Evolutionary conservation across 2,329 filamentous ascomycete genomes (phyloP), one percentile per base, ranked within the genome.

Genomic region (Exserohilum turcica): DNA sequence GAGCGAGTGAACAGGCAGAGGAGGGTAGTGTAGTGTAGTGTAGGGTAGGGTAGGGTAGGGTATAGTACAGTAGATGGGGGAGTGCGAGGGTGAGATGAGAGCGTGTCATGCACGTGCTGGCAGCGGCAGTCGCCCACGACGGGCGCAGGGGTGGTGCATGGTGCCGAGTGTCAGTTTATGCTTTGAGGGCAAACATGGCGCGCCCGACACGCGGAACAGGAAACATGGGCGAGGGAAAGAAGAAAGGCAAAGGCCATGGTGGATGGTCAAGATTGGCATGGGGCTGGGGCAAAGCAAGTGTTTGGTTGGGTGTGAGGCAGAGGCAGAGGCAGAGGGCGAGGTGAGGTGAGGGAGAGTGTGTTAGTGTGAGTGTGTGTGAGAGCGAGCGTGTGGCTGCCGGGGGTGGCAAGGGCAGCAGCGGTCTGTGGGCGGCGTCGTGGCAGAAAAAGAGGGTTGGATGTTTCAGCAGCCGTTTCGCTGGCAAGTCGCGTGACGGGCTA

Each of bases 381-480:
- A 35, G n/a, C 15, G 13, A 15, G 32, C 2, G 15, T 7, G 32
- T 12, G 15, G 19, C 24, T 27, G 21, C 21, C 21, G 24, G 24
- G 24, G 38, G 8, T 3, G 38, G 21, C n/a, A 15, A 6, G 3
- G 24, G 28, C 15, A 24, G 38, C 32, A 45, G 56, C 56, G 50
- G 56, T 48, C 54, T 54, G 56, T 54, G 47, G 48, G 43, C 33
- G 59, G 35, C 18, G 44, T 53, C 55, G 55, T 52, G 51, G 48
- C 52, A 52, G 50, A 56, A 51, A 57, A 53, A 57, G 50, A 52
- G 54, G 57, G 60, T 43, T 37, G 43, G 43, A 27, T 36, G 64
- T 66, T 66, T 65, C 64, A 68, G 59, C 21, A 57, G 48, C 54
- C 42, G 54, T 57, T 63, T 24, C 13, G 43, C 37, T 28, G 24